Evolutionary conservation across 768 basidiomycete genomes (phyloP), one percentile per base, ranked within the genome.

Genomic region (Suillus placidus): DNA sequence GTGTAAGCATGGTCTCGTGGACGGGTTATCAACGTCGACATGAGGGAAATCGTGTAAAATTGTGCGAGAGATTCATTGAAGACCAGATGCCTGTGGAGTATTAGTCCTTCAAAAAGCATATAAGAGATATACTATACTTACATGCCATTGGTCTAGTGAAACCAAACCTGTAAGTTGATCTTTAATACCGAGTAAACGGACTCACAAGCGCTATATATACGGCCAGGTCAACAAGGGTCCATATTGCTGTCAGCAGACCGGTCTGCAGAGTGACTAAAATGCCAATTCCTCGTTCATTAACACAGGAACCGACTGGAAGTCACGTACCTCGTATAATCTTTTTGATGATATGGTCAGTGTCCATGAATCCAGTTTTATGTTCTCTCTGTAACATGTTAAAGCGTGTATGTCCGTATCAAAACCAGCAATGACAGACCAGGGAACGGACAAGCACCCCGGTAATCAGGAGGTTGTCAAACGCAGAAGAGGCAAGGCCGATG

Each of bases 391-490:
- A 26, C 54, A 30, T 12, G 0, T 68, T 20, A 65, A 55, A 57
- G 40, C 6, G 42, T 30, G 40, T 26, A 60, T 56, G 18, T n/a
- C n/a, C 30, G 6, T 42, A 34, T 43, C 35, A 32, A 32, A 60
- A 20, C 2, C 30, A 32, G 40, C 26, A 20, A 57, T 26, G 38
- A 71, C 80, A 26, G 66, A 84, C 85, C 73, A 87, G 71, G 43
- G 77, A 80, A 57, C 75, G 69, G 8, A 81, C 80, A 7, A 87
- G 76, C 1, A 78, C 67, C 0, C 71, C 63, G 1, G 86, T 82
- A 58, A 87, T 87, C 12, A 84, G 67, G 9, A 82, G 67, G 69
- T 87, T 87, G 13, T 81, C 79, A 13, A 79, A 72, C 6, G 80
- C 81, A 14, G 83, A 79, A 0, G 80, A 71, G 20, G 79, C 69